Conservation (phyloP, 208 protist species). For the Herpetomonas samuelpessoai region DNA sequence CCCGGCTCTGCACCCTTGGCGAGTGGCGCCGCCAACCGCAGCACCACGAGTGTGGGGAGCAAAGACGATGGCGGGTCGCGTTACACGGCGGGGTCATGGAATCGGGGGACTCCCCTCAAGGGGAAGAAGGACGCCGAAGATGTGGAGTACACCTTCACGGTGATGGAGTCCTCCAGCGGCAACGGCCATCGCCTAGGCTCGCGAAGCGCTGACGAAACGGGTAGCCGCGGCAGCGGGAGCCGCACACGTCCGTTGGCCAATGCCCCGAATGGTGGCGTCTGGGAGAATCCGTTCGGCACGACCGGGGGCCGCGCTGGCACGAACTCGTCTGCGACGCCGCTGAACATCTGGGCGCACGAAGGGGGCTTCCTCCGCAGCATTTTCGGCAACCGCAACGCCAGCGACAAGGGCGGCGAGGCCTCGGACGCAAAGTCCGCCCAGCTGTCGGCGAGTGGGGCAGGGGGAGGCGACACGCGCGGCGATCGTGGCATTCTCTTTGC, state of each 20-base stretch:
- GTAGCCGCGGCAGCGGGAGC: background rate
- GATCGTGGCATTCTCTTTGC: background rate
- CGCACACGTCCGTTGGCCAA: background rate
- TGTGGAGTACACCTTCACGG: background rate
- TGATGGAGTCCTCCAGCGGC: background rate
- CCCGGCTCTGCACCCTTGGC: background rate
- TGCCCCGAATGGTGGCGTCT: background rate
- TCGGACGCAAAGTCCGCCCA: background rate
- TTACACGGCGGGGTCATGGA: background rate
- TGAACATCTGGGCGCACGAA: slow-evolving; percentile 38
- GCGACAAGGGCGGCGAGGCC: slow-evolving; percentile 1
- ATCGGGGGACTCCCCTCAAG: background rate
- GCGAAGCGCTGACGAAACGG: background rate
- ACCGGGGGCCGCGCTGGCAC: slow-evolving; percentile 12
- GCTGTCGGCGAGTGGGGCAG: background rate
- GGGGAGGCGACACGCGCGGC: background rate
- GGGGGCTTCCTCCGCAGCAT: slow-evolving; percentile 17
- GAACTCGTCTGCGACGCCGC: slow-evolving; percentile 20
- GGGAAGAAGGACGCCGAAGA: background rate
- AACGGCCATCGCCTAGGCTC: background rate
- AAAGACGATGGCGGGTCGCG: too few relatives aligned
- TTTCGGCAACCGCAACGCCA: slow-evolving; percentile 13
- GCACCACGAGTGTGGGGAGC: too few relatives aligned
- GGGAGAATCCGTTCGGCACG: slow-evolving; percentile 7
- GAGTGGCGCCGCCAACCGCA: background rate